Evolutionary conservation across 345 rosid species (phyloP).

Genomic region (Erodium maritimum): DNA sequence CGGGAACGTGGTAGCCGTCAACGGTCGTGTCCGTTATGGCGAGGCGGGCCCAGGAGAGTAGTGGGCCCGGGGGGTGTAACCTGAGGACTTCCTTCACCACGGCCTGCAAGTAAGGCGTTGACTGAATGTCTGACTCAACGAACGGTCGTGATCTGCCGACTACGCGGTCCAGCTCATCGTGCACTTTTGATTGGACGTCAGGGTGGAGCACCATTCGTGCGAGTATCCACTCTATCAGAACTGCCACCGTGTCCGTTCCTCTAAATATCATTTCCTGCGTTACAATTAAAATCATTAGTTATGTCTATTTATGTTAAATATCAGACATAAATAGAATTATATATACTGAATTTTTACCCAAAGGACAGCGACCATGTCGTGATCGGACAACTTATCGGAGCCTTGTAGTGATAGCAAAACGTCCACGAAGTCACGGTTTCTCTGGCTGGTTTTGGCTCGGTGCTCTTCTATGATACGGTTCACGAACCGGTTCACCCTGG

Average conservation of each 20-base stretch:
- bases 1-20: slow-evolving; percentile 30
- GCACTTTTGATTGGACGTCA: slow-evolving; percentile 37
- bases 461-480: slow-evolving; percentile 33
- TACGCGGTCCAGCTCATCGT: slow-evolving; percentile 29
- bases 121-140: slow-evolving; percentile 22
- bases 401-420: slow-evolving; percentile 32
- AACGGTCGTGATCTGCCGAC: slow-evolving; percentile 35
- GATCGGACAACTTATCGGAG: slow-evolving; percentile 21
- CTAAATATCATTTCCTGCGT: slow-evolving; percentile 47
- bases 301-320: too few species aligned
- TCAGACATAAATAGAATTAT: too few species aligned
- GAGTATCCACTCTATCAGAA: slow-evolving; percentile 44
- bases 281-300: background rate
- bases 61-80: slow-evolving; percentile 53
- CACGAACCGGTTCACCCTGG: slow-evolving; percentile 37
- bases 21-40: slow-evolving; percentile 27
- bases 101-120: slow-evolving; percentile 24
- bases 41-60: slow-evolving; percentile 48
- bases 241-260: slow-evolving; percentile 49
- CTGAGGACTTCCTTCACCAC: slow-evolving; percentile 42
- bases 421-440: slow-evolving; percentile 30
- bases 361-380: slow-evolving; percentile 35
- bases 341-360: slow-evolving; percentile 23
- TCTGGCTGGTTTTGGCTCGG: slow-evolving; percentile 2
- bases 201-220: slow-evolving; percentile 45